Base-by-base conservation (phyloP, 2,329 filamentous ascomycete genomes). In the Cryphonectria nitschkei region DNA sequence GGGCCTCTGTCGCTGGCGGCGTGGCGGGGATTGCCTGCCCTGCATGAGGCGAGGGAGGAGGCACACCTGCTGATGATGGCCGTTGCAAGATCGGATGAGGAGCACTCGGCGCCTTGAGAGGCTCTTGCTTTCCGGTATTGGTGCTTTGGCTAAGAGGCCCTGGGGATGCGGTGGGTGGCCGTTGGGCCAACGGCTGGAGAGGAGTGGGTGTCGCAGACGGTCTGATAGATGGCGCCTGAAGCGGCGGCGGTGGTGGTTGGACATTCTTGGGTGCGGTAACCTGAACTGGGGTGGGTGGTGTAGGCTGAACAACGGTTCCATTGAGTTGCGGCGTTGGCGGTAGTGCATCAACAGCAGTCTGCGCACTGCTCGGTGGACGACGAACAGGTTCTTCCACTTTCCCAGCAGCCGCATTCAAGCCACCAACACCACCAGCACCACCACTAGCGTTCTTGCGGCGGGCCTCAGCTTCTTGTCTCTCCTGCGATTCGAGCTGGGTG, bases 401-500 rank as follows among this genome's bases (percentile, higher is more conserved):
- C 29, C 50, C 54, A n/a, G 41, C 41, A 32, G 60, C 52, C 26
- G 56, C 65, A 70, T 22, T 58, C 16, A 54, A 71, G 67, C 68
- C 32, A 39, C 1, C 37, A 39, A 4, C 37, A 8, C 8, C 37
- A 39, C 8, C 9, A 50, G 43, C 16, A 46, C 43, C 43, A 46
- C 3, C 19, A 22, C 67, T 68, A 67, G 62, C 67, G 71, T 71
- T 74, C 26, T 75, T 73, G 39, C 37, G 70, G 39, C 37, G 70
- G 34, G 68, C 71, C 56, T 72, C 71, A 11, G 11, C 43, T 34
- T 56, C 62, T 74, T 81, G 80, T 29, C 74, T 79, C 67, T 69
- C 56, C 67, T 72, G 71, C 76, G 86, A 85, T 78, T 95, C 89
- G 65, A 96, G 86, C 70, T 90, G 86, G 54, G 85, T 82, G 66